phyloP scores from a whole-genome alignment of 2,329 filamentous ascomycete species.

The Dactylellina drechsleri region DNA sequence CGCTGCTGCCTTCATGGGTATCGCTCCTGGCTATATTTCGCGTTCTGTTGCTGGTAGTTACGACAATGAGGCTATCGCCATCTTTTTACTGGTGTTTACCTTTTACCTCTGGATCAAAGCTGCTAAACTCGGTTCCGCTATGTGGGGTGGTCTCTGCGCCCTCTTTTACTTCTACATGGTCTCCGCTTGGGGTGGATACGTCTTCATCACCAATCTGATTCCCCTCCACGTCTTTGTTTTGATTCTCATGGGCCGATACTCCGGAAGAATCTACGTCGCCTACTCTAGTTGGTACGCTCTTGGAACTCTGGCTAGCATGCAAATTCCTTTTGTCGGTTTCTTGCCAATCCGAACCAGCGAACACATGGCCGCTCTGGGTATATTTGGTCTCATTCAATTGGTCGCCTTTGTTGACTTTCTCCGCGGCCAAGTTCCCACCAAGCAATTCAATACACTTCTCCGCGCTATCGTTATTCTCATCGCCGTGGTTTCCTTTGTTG shows the following conservation, averaged over 20 bases:
- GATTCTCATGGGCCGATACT: conserved; percentile 96
- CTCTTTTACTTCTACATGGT: conserved; percentile 99
- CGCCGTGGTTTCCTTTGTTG: conserved; percentile 77
- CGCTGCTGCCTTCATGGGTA: conserved; percentile 95
- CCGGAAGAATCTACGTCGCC: conserved; percentile 90
- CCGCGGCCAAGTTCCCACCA: conserved; percentile 84
- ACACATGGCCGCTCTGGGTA: conserved; percentile 95
- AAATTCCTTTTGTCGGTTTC: conserved; percentile 98
- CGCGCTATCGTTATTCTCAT: conserved; percentile 77
- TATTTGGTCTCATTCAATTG: conserved; percentile 94
- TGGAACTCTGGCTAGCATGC: conserved; percentile 96
- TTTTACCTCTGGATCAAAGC: conserved; percentile 99
- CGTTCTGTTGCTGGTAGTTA: conserved; percentile 97
- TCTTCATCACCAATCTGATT: conserved; percentile 98
- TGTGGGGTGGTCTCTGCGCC: conserved; percentile 94
- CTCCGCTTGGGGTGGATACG: conserved; percentile 98
- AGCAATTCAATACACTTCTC: conserved; percentile 92
- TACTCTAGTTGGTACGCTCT: conserved; percentile 99
- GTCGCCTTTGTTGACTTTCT: conserved; percentile 92
- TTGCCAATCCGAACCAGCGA: conserved; percentile 95
- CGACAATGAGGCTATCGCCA: conserved; percentile 99
- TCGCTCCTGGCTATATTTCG: conserved; percentile 96
- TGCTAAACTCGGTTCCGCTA: conserved; percentile 92
- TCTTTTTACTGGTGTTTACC: conserved; percentile 97
- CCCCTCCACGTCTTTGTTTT: conserved; percentile 93